Evolutionary conservation across 176 grass and related monocot species (phyloP), one percentile per base, ranked within the genome.

Genomic region (Oryza longistaminata): DNA sequence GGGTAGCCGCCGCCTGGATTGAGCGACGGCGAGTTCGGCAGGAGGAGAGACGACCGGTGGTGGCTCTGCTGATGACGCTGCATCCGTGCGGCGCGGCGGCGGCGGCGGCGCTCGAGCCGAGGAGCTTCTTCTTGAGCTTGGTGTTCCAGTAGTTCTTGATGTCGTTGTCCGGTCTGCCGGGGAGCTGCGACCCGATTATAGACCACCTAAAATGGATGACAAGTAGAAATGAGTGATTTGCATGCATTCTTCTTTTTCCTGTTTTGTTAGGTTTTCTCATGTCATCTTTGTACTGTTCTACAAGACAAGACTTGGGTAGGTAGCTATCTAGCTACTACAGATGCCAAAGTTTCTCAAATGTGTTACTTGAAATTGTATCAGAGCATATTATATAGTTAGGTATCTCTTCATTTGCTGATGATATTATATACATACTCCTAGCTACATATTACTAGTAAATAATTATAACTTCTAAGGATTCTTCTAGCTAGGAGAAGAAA

Each of bases 81-180:
- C 2, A 40, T 52, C 0, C 89, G 66, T 9, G 79, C 22, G 68
- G 92, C 42, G 60, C 80, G 24, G 52, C 76, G 27, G 29, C 69
- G 21, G 61, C 39, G 35, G 2, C n/a, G 62, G 50, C 17, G 37
- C 27, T 68, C 76, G 64, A 21, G 34, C 87, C 89, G 0, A 92
- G 64, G 48, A 97, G 91, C 70, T 97, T 97, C 91, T 90, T 97
- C 92, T 97, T 97, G 11, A 97, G 87, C 78, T 97, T 97, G 49
- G 94, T 94, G 82, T 97, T 97, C 94, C 94, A 97, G 77, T 97
- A 94, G 87, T 97, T 97, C 76, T 97, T 97, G 87, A 98, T 94
- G 71, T 98, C 96, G 9, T 98, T 98, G 77, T 98, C 96, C 0
- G 96, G 95, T 84, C 96, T 85, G 1, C 96, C 96, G 0, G 85